phyloP scores from a whole-genome alignment of 192 early-diverging fungal species.

The Paraglomus occultum region DNA sequence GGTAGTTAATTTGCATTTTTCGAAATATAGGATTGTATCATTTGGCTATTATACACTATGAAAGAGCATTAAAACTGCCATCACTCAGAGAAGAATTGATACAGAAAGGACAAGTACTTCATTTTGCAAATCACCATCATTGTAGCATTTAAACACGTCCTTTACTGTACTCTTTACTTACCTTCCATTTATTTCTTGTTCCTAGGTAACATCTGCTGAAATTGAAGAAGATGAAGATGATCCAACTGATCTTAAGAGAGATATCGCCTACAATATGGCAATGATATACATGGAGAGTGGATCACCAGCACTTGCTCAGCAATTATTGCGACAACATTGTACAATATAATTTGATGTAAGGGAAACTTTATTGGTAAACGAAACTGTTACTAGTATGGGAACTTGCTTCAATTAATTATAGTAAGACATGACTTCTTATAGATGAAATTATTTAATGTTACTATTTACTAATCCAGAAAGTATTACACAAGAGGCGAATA shows the following conservation, averaged over 20 bases:
- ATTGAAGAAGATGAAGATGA: slow-evolving; percentile 37
- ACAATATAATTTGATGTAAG: slow-evolving; percentile 46
- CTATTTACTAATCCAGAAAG: too few species aligned
- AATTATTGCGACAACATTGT: slow-evolving; percentile 74
- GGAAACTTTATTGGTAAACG: too few species aligned
- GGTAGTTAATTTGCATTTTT: not conserved
- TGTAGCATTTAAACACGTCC: slow-evolving; percentile 1
- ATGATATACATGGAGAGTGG: slow-evolving; percentile 78
- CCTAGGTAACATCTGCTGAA: not conserved
- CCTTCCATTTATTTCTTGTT: not conserved
- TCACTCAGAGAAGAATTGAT: slow-evolving; percentile 38
- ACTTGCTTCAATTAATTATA: too few species aligned
- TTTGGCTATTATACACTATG: slow-evolving; percentile 86
- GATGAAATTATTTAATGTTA: too few species aligned
- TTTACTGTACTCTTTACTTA: not conserved
- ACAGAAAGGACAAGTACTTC: slow-evolving; percentile 8
- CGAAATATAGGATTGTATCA: slow-evolving; percentile 59
- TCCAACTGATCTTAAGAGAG: slow-evolving; percentile 58
- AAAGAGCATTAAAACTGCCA: slow-evolving; percentile 63
- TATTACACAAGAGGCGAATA: too few species aligned
- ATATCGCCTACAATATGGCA: slow-evolving; percentile 92
- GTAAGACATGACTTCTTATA: too few species aligned
- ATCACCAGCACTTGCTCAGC: slow-evolving; percentile 64
- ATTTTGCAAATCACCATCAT: not conserved
- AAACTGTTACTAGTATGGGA: too few species aligned